Evolutionary conservation across 352 stramenopile species (phyloP), one percentile per base, ranked within the genome.

Genomic region (Pythium phragmitis): DNA sequence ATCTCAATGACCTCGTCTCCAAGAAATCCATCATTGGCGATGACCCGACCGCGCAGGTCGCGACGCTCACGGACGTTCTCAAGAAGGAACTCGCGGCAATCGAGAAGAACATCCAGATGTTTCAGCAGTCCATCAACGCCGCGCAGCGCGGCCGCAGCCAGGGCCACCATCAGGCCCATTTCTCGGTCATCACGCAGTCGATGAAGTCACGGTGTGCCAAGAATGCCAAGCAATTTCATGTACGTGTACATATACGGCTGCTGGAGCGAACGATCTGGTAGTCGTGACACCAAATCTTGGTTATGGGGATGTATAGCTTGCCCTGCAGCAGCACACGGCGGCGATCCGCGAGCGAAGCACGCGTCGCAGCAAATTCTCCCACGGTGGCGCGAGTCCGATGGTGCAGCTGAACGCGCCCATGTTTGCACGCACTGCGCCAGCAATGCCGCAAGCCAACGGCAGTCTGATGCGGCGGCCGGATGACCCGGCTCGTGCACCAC

Each of bases 21-120:
- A 87, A 83, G 60, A 94, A 92, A 62, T 77, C 77, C 51, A 88
- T 94, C 69, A 80, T 91, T 48, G 86, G 81, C 21, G 83, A 92
- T 57, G 84, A 92, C 67, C 76, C 78, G 37, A 89, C 71, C 39
- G 74, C 85, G 57, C 80, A 91, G 69, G 90, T 94, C 69, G 81
- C 74, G 47, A 82, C 81, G 60, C 73, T 94, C 21, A 91, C 82
- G 17, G 86, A 94, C 60, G 69, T 91, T 57, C 69, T 92, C 19
- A 94, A 92, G 73, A 84, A 86, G 43, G 82, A 92, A 55, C 73
- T 94, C 12, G 69, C 70, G 6, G 69, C 61, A 8, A 77, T 85
- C 34, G 83, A 91, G 34, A 77, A 82, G 51, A 87, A 77, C 51
- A 94, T 90, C 42, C 72, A 80, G 7, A 65, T 73, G 55, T 89